A percentile compares a stretch with the other conserved stretches of the same genome.
Evolutionary conservation across 106 monocot genomes (phyloP).

Genomic region (Apostasia ramifera): DNA sequence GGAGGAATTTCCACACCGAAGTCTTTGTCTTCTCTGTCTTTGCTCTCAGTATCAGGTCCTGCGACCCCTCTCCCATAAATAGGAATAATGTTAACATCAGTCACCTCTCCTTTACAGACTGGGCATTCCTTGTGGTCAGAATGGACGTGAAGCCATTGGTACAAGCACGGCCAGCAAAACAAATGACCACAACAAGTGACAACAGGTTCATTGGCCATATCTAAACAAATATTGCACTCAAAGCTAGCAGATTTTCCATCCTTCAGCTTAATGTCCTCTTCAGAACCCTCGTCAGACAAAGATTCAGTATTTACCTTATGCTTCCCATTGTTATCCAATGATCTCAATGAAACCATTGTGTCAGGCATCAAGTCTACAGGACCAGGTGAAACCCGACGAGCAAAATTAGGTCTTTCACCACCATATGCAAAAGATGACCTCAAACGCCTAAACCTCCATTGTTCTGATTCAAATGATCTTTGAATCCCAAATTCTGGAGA

Average conservation of each 20-base stretch:
- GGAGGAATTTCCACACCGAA: slow-evolving; percentile 43
- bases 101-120: slow-evolving; percentile 65
- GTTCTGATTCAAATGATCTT: too few relatives aligned
- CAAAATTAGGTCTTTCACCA: slow-evolving; percentile 2
- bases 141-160: slow-evolving; percentile 60
- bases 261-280: slow-evolving; percentile 23
- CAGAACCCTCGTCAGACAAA: not conserved
- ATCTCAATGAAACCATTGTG: slow-evolving; percentile 7
- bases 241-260: slow-evolving; percentile 27
- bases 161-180: slow-evolving; percentile 77
- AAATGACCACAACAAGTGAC: slow-evolving; percentile 76
- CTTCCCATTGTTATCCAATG: slow-evolving; percentile 16
- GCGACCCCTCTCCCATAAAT: slow-evolving; percentile 47
- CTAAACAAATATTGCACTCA: slow-evolving; percentile 76
- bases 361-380: not conserved
- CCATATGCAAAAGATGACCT: not conserved
- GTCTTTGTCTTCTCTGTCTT: not conserved
- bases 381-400: not conserved
- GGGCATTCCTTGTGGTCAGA: slow-evolving; percentile 52
- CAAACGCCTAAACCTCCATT: too few relatives aligned
- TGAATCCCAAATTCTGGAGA: too few relatives aligned
- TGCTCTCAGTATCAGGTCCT: slow-evolving; percentile 9
- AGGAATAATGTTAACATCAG: slow-evolving; percentile 41
- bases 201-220: slow-evolving; percentile 54
- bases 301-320: slow-evolving; percentile 15